Percentiles rank a stretch among this genome's conserved stretches.
These are phyloP conservation scores for Yarrowia porcina DNA, from an alignment of 805 yeast genomes.

Conservation along the genomic window DNA sequence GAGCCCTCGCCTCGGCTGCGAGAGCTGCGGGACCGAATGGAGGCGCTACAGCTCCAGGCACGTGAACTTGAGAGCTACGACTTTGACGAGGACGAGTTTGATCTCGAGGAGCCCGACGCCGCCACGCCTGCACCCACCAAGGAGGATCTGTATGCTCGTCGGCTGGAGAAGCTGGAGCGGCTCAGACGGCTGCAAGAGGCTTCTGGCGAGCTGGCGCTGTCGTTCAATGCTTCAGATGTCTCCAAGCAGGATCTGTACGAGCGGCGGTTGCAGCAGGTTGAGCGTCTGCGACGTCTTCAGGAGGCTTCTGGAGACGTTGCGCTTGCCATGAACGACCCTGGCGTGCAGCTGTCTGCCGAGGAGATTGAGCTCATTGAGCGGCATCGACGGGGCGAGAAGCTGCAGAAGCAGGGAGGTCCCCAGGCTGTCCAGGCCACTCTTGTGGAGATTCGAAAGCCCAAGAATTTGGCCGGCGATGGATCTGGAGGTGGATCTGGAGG, in stretches of 20 bases:
- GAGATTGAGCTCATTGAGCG: slow-evolving; percentile 23
- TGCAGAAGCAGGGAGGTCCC: neutral
- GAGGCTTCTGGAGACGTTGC: slow-evolving; percentile 61
- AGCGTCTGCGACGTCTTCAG: slow-evolving; percentile 52
- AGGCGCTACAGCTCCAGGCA: slow-evolving; percentile 77
- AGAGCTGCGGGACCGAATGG: slow-evolving; percentile 78
- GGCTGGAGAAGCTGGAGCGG: slow-evolving; percentile 60
- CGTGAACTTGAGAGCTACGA: slow-evolving; percentile 82
- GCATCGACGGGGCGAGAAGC: neutral
- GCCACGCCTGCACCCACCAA: slow-evolving; percentile 15
- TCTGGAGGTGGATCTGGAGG: neutral
- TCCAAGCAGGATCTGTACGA: slow-evolving; percentile 21
- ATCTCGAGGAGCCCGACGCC: slow-evolving; percentile 41
- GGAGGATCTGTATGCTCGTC: slow-evolving; percentile 51
- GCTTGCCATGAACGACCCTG: slow-evolving; percentile 1
- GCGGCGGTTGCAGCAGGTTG: slow-evolving; percentile 6
- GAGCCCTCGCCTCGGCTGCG: slow-evolving; percentile 78
- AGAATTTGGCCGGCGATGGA: neutral
- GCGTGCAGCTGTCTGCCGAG: slow-evolving; percentile 16
- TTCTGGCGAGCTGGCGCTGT: slow-evolving; percentile 56
- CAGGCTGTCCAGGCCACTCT: neutral
- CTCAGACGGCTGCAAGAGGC: slow-evolving; percentile 64
- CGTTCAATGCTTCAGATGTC: slow-evolving; percentile 2
- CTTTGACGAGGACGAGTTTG: slow-evolving; percentile 66
- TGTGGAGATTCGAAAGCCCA: slow-evolving; percentile 4